These are phyloP conservation scores for Auriculariales sp. DNA, from an alignment of 768 basidiomycete genomes.

Conservation along the genomic window DNA sequence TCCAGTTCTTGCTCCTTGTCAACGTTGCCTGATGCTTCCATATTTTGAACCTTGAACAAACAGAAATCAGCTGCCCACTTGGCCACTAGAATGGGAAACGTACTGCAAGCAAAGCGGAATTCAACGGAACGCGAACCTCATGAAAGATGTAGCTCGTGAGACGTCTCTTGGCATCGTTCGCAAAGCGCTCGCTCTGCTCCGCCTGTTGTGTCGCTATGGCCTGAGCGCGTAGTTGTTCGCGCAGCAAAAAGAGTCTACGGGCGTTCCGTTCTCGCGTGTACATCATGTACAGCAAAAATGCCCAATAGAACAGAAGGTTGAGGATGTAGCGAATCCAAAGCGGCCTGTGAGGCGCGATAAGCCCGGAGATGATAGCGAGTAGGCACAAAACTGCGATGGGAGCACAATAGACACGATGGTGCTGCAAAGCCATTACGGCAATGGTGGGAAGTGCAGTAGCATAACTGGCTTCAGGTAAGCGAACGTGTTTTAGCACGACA, in stretches of 20 bases:
- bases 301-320: constrained; percentile 33
- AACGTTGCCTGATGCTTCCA: constrained; percentile 25
- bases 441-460: constrained; percentile 18
- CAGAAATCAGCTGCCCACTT: neutral
- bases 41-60: constrained; percentile 29
- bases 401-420: constrained; percentile 14
- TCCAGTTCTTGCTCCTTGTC: constrained; percentile 25
- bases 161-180: constrained; percentile 22
- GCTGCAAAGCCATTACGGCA: constrained; percentile 20
- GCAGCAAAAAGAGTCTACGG: constrained; percentile 49
- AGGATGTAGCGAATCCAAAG: neutral
- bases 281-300: constrained; percentile 65
- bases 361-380: neutral
- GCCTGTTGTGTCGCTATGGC: constrained; percentile 44
- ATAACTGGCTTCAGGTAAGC: constrained; percentile 8
- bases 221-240: constrained; percentile 67
- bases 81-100: neutral
- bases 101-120: constrained; percentile 25
- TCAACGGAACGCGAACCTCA: constrained; percentile 37
- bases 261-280: constrained; percentile 48
- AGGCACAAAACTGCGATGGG: constrained; percentile 15
- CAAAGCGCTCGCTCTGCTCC: constrained; percentile 59
- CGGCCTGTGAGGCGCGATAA: neutral
- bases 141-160: constrained; percentile 39
- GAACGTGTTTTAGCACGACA: neutral